Evolutionary conservation across 192 early-diverging fungal genomes (phyloP), one percentile per base, ranked within the genome.

Genomic region (Coemansia sp.): DNA sequence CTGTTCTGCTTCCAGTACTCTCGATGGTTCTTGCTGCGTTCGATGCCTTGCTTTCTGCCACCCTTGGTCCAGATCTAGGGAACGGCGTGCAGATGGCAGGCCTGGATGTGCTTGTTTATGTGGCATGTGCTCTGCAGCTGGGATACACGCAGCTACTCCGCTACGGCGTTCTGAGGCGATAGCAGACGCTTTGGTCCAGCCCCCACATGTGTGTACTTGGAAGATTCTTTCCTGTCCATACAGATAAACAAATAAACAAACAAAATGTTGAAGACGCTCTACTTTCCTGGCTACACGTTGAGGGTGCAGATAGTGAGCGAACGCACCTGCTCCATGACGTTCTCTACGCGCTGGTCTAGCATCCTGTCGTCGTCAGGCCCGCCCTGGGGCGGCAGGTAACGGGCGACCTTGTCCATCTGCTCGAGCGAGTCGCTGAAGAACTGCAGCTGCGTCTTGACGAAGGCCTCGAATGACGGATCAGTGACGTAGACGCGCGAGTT

Each of bases 381-480:
- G 13, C 73, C 60, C 57, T 81, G 74, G 5, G 78, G 70, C n/a
- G 87, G 88, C 59, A 93, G 83, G 29, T 82, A 75, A 38, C 85
- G 69, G 37, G 86, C 65, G 4, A 94, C 71, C 3, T 74, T 62
- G 57, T 91, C 87, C 64, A 98, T 83, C 59, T 86, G 84, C 28
- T 88, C 82, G 54, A 87, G 87, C 50, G 91, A 91, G 38, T 87
- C 84, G 69, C 90, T 90, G 57, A 92, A 91, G 81, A 98, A 98
- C 59, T 86, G 83, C n/a, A 96, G 70, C 70, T 99, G 96, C 15
- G 89, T 84, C 78, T 96, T 95, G 55, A 97, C 90, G 27, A 99
- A 78, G 8, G 95, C 96, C 67, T 97, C 95, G 66, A 99, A 96
- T 20, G 92, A 93, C 2, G 97, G 97, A 28, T 98, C 94, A 47